Evolutionary conservation across 208 protist species (phyloP), one percentile per base, ranked within the genome.

Genomic region (Acanthamoeba healyi): DNA sequence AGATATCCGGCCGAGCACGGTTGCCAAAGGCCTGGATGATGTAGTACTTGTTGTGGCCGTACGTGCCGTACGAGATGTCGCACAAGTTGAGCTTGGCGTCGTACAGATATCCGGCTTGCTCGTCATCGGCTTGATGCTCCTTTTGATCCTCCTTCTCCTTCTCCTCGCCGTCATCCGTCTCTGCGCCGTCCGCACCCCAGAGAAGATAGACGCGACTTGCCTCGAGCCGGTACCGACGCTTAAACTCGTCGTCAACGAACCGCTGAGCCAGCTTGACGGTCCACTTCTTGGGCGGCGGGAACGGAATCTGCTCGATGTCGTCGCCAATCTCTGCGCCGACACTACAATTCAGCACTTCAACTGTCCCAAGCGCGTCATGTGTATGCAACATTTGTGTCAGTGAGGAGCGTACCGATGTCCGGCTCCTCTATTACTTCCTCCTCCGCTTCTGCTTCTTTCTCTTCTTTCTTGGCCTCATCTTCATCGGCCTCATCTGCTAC

Each of bases 1-100:
- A 67, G 15, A 34, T 6, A 24, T 67, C 58, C 6, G 15, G 15
- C 58, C 58, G 15, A 5, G 58, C n/a, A 9, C 58, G 15, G 58
- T 67, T 67, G 58, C 58, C 58, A 24, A 67, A 67, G 58, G 58
- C 58, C 58, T 67, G 58, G 58, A 67, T 67, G 58, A 67, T 67
- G 58, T 67, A 67, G 58, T 67, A 67, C 58, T 67, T 67, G 58
- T 67, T 67, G 58, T 67, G 58, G 58, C 58, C 58, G 22, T 67
- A 67, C 58, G 58, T 67, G 58, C 58, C 58, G 58, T 67, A 67
- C 24, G 58, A 67, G 58, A 67, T 67, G 58, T 67, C 58, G 58
- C 58, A 67, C 58, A 67, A 24, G 58, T 67, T 67, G 58, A 67
- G 58, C 58, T 67, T 67, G 58, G 58, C 58, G 58, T 67, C 58